These are phyloP conservation scores for Coemansia sp. DNA, from an alignment of 192 early-diverging fungal species.

Conservation along the genomic window DNA sequence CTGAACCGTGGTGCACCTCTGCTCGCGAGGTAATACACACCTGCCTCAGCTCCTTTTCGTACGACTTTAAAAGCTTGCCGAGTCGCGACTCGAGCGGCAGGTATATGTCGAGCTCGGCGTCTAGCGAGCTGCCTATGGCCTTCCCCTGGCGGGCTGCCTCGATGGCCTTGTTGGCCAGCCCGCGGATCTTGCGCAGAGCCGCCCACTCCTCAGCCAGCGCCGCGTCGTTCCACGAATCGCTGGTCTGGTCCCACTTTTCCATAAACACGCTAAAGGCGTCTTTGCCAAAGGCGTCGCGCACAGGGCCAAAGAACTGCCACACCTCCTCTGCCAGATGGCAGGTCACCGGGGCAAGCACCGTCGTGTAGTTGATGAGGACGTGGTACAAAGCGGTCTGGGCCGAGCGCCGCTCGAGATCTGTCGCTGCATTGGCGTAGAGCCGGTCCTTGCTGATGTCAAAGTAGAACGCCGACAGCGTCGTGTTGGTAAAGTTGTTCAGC, in stretches of 20 bases:
- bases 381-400: conserved; percentile 66
- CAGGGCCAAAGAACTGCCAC: conserved; percentile 59
- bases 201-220: conserved; percentile 39
- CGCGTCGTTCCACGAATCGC: conserved; percentile 26
- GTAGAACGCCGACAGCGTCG: conserved; percentile 70
- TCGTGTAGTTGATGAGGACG: conserved; percentile 61
- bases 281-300: conserved; percentile 38
- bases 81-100: conserved; percentile 24
- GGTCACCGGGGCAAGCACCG: conserved; percentile 62
- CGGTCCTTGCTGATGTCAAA: conserved; percentile 79
- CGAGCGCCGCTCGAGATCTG: conserved; percentile 53
- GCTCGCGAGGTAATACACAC: conserved; percentile 33
- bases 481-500: conserved; percentile 66
- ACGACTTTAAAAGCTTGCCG: conserved; percentile 22
- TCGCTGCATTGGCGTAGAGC: conserved; percentile 59
- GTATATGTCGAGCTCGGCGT: conserved; percentile 42
- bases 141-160: conserved; percentile 41
- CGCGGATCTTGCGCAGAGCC: conserved; percentile 33
- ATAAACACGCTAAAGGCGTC: conserved; percentile 58
- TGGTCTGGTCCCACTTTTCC: conserved; percentile 57
- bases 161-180: conserved; percentile 40
- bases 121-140: conserved; percentile 48
- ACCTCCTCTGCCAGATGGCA: conserved; percentile 71
- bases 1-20: conserved; percentile 15
- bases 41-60: conserved; percentile 25